Evolutionary conservation across 2,329 filamentous ascomycete species (phyloP), one percentile per base, ranked within the genome.

Genomic region (Mollisiaceae sp.): DNA sequence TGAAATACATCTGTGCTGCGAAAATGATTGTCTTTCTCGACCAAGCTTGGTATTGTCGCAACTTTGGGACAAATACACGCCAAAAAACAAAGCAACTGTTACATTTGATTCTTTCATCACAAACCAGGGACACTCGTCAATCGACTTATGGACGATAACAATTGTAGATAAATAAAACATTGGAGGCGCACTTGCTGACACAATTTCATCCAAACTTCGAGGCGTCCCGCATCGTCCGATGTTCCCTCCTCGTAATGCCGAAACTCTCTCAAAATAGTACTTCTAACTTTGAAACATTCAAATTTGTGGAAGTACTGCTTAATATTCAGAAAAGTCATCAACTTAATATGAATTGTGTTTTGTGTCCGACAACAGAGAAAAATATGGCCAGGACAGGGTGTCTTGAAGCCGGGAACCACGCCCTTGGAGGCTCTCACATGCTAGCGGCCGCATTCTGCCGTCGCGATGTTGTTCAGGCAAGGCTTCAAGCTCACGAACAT

Each of bases 401-500:
- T 18, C 15, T 4, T 18, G 4, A 18, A 5, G 2, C 15, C 8
- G 4, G 43, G 20, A 45, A 20, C 14, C 8, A 52, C 22, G 11
- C 24, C 47, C 47, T 11, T 52, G 20, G 12, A 52, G 6, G 20
- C 15, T 18, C 43, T 32, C 50, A 8, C 8, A 39, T 4, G 24
- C 55, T 57, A 57, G 55, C 55, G 55, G 55, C 55, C 55, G 55
- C 55, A 38, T 41, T 24, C 20, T 24, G n/a, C 4, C 24, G 50
- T 54, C 35, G 52, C 24, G 52, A 35, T 55, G 52, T n/a, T 55
- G 52, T 55, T 55, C 32, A 32, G 27, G 27, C 27, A 18, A 57
- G 55, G 55, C 55, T 57, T 57, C 32, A 41, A 57, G 55, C 36
- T 41, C 36, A 36, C 55, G 11, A 39, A 18, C 32, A 36, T 38